Evolutionary conservation across 768 basidiomycete genomes (phyloP).

Genomic region (Galerina sulciceps): DNA sequence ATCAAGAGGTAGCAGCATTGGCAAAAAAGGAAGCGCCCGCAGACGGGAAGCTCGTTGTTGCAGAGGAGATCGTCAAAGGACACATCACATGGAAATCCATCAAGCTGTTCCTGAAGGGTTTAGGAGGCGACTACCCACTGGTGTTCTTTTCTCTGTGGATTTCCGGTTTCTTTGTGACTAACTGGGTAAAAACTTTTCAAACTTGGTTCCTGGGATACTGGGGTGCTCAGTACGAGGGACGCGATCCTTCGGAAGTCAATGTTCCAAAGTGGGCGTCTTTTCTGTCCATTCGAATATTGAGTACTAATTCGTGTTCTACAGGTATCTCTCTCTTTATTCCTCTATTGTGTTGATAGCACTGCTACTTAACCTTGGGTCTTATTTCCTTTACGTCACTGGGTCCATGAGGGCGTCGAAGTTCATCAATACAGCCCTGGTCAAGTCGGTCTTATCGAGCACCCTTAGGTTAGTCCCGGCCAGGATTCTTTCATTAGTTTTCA

Average conservation of each 20-base stretch:
- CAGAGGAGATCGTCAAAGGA: conserved; percentile 58
- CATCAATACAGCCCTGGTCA: conserved; percentile 12
- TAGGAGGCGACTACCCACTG: conserved; percentile 36
- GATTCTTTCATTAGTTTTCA: too few relatives aligned
- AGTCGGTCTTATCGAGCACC: conserved; percentile 16
- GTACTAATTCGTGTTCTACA: neutral
- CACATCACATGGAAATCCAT: conserved; percentile 30
- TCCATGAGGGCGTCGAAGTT: conserved; percentile 34
- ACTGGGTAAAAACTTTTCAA: conserved; percentile 32
- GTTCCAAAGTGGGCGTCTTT: conserved; percentile 37
- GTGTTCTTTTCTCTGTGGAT: conserved; percentile 33
- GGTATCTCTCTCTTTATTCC: conserved; percentile 39
- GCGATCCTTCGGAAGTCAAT: conserved; percentile 33
- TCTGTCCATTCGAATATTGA: neutral
- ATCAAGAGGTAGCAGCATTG: conserved; percentile 18
- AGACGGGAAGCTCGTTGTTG: conserved; percentile 61
- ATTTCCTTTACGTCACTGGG: conserved; percentile 30
- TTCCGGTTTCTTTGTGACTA: conserved; percentile 21
- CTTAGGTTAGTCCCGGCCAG: conserved; percentile 7
- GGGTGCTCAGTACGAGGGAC: conserved; percentile 44
- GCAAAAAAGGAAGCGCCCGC: conserved; percentile 17
- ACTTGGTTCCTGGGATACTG: conserved; percentile 50
- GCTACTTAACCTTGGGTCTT: neutral
- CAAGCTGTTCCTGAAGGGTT: conserved; percentile 37
- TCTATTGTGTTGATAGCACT: conserved; percentile 11